Evolutionary conservation across 805 yeast species (phyloP), one percentile per base, ranked within the genome.

Genomic region (Myxozyma geophila): DNA sequence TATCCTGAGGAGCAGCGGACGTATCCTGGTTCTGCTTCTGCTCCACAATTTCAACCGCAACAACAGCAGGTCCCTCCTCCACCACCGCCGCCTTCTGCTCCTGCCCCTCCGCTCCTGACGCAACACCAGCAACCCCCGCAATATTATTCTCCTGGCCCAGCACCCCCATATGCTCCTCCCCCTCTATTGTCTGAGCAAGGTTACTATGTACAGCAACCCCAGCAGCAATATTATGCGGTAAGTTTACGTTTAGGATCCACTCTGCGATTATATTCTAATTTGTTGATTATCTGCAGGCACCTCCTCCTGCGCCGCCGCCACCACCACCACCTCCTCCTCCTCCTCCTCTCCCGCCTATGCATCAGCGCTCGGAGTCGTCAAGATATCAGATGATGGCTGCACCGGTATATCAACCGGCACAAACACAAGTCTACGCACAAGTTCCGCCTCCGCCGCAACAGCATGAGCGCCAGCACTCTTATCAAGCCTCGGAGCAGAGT

Each of bases 121-220:
- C 55, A 52, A 28, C 23, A 37, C n/a, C 46, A 19, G n/a, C 55
- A 17, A 21, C 59, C 28, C 44, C 40, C 2, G 37, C 53, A 49
- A 2, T 28, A n/a, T 28, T 33, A 28, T 33, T 15, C 28, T 28
- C 19, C 51, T 47, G 35, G n/a, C 13, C 33, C 13, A 36, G 17
- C 53, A 15, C 36, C 36, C 28, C 53, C 28, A 6, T 43, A 43
- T 13, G 2, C 41, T 21, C 51, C 36, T 47, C 43, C 48, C 12
- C 51, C 58, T 13, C 51, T 35, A n/a, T 35, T 36, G 35, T 46
- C 41, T 1, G 21, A 39, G 15, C 46, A 9, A 9, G 23, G 36
- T n/a, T 43, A 21, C 35, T 46, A 46, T 23, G n/a, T 12, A 5
- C 35, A 8, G 35, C 50, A 19, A 9, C 9, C 28, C 7, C 54